Evolutionary conservation across 2,329 filamentous ascomycete species (phyloP).

Genomic region (Fusarium gaditjirri): DNA sequence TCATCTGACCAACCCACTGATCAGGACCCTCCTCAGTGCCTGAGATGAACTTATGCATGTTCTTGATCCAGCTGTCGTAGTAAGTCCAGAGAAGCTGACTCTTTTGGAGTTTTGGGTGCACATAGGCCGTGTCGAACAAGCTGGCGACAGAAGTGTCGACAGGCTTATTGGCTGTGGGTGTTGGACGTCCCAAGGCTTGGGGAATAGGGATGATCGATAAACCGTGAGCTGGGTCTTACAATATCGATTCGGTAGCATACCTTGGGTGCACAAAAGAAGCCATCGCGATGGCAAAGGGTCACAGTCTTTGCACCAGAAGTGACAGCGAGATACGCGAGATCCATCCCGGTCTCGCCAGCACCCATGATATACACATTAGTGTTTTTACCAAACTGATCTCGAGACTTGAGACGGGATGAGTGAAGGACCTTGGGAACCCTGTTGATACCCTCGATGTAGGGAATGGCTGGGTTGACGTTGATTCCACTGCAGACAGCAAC

Average conservation of each 20-base stretch:
- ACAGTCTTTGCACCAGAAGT: constrained; percentile 56
- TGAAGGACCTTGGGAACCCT: constrained; percentile 52
- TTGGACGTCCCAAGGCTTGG: constrained; percentile 2
- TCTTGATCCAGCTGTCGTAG: constrained; percentile 59
- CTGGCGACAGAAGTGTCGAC: constrained; percentile 59
- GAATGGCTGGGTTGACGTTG: constrained; percentile 55
- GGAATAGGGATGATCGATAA: constrained; percentile 45
- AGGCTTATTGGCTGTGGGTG: constrained; percentile 52
- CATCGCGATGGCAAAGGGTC: constrained; percentile 57
- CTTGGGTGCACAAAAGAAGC: constrained; percentile 59
- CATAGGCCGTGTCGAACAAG: constrained; percentile 63
- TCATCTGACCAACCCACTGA: constrained; percentile 60
- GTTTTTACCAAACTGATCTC: constrained; percentile 53
- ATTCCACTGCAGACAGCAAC: constrained; percentile 59
- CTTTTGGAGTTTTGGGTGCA: constrained; percentile 58
- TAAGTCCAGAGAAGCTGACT: constrained; percentile 56
- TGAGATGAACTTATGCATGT: constrained; percentile 55
- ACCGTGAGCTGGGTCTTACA: not conserved
- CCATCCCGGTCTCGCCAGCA: constrained; percentile 59
- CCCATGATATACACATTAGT: constrained; percentile 57
- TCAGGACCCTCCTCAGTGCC: constrained; percentile 59
- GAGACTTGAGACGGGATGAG: constrained; percentile 56
- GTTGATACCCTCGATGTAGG: constrained; percentile 53
- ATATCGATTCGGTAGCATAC: constrained; percentile 15
- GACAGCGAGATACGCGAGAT: constrained; percentile 57